Base-by-base conservation (phyloP, 2,329 filamentous ascomycete genomes). In the Annulohypoxylon truncatum region DNA sequence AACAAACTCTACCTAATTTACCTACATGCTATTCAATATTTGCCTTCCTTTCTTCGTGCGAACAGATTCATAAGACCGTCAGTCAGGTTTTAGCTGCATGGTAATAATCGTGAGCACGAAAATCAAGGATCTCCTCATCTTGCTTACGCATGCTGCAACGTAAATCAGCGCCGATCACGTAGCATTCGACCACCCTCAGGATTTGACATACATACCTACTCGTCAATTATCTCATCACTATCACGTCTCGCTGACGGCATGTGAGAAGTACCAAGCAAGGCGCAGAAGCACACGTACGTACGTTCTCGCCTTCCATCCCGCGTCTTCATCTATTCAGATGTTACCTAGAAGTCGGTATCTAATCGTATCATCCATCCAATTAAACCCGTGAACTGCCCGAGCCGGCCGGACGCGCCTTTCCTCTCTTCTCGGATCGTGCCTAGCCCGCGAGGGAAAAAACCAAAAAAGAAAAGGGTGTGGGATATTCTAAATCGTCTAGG, bases 61-160 rank as follows among this genome's bases (percentile, higher is more conserved):
- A 50, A n/a, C 9, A 18, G 6, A 26, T 28, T 47, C 26, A 33
- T 31, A 15, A 46, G 22, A 42, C 13, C 3, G 31, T 3, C 29
- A 31, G 42, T 53, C 26, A 44, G 8, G 29, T 50, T 13, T 33
- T 10, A 48, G 29, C 22, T 22, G 46, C 35, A 28, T 52, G 38
- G 35, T 42, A 47, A n/a, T 42, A 47, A n/a, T 26, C 46, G 24
- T 40, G 24, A 20, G 31, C 26, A 31, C 22, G 52, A 53, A 52
- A 63, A 51, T 35, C 59, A 53, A 42, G 44, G 46, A 57, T 64
- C 38, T 55, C n/a, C 51, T 26, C 47, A 44, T 54, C 38, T 64
- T 53, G 63, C 66, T 69, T 66, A 69, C 66, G 63, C 63, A 66
- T 15, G 55, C 63, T 58, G 55, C 62, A 51, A 68, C 66, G 54